Evolutionary conservation across 2,329 filamentous ascomycete genomes (phyloP), one percentile per base, ranked within the genome.

Genomic region (Endoconidiophora polonica): DNA sequence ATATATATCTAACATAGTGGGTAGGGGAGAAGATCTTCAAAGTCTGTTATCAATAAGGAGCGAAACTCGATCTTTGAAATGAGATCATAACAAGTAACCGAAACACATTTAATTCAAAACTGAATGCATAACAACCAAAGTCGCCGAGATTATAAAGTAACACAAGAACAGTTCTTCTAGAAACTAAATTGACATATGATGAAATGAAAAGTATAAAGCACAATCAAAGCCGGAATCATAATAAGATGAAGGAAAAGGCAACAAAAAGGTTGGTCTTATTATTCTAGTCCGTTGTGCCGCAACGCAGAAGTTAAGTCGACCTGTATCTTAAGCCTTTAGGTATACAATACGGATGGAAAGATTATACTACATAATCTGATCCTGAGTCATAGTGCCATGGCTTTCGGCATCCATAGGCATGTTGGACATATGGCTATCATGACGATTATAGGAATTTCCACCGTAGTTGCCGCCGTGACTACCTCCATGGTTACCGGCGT

Each of bases 291-390:
- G n/a, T 40, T 9, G n/a, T 14, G 20, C 38, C 5, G 20, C 12
- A n/a, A 14, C 38, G 9, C 10, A 14, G 14, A 22, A 26, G 16
- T 16, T 9, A 45, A 45, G 29, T 9, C 4, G 12, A 7, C 7
- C 12, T 24, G 5, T 10, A 29, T 16, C 9, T 14, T 29, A 45
- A 22, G 23, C 43, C 12, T 6, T 6, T 20, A 43, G 24, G 24
- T 43, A 24, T n/a, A 24, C 7, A 43, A 20, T 14, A 5, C 20
- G 41, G 22, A 22, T 24, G 22, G 41, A 18, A 12, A 43, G 41
- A 24, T 24, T n/a, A 23, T 22, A n/a, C 45, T 68, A 96, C 88
- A 96, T 94, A 67, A 96, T 95, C 71, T 96, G 88, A 62, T 96
- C 90, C 67, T 96, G 91, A n/a, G 87, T 94, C 62, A 94, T 68